These are phyloP conservation scores for Saturnispora kantuleensis DNA, from an alignment of 805 yeast genomes.

Conservation along the genomic window DNA sequence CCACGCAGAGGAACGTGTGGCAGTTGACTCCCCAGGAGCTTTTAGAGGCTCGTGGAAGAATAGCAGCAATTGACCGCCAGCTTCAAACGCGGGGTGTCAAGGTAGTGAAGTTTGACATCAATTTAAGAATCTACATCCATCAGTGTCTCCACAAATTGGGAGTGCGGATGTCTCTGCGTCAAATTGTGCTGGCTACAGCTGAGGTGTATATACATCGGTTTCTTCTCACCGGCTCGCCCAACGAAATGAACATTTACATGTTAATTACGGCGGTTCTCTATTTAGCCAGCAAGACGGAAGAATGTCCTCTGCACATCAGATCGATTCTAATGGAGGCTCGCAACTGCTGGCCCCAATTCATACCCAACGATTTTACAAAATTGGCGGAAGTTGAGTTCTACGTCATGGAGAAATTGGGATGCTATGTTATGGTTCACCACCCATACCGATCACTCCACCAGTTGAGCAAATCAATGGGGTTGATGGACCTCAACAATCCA, in stretches of 20 bases:
- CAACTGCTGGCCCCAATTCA: slow-evolving; percentile 87
- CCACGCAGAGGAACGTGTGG: slow-evolving; percentile 77
- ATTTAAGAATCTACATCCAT: slow-evolving; percentile 72
- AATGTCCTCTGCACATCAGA: slow-evolving; percentile 88
- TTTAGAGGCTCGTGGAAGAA: slow-evolving; percentile 14
- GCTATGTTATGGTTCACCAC: slow-evolving; percentile 63
- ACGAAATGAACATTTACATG: slow-evolving; percentile 75
- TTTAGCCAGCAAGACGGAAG: slow-evolving; percentile 89
- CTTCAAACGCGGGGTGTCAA: slow-evolving; percentile 1
- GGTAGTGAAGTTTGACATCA: slow-evolving; percentile 35
- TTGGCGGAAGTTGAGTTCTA: slow-evolving; percentile 95
- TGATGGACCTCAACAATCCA: slow-evolving; percentile 62
- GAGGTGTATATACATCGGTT: slow-evolving; percentile 79
- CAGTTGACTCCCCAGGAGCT: slow-evolving; percentile 61
- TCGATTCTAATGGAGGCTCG: slow-evolving; percentile 77
- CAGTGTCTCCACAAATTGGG: slow-evolving; percentile 69
- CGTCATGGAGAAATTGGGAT: slow-evolving; percentile 75
- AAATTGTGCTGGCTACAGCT: slow-evolving; percentile 79
- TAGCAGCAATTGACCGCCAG: slow-evolving; percentile 17
- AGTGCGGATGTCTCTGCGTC: slow-evolving; percentile 65
- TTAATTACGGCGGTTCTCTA: slow-evolving; percentile 79
- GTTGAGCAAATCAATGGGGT: slow-evolving; percentile 28
- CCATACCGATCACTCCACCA: slow-evolving; percentile 59
- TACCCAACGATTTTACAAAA: slow-evolving; percentile 84
- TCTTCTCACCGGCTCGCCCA: slow-evolving; percentile 56